Conservation (phyloP, 306 rosid species). For the Castanea mollissima region DNA sequence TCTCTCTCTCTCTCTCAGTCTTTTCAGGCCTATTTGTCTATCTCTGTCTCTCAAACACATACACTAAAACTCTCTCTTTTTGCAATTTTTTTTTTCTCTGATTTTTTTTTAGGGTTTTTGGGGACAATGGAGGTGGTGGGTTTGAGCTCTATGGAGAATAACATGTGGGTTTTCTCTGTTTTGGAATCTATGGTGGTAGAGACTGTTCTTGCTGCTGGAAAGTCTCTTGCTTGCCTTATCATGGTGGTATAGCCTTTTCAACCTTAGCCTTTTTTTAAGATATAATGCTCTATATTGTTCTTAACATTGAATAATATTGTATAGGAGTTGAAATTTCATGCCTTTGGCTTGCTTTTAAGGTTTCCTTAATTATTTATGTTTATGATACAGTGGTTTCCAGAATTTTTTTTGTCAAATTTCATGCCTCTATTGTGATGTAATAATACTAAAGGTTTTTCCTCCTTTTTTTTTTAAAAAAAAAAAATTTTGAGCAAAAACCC, state of each 20-base stretch:
- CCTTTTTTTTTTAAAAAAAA: background rate
- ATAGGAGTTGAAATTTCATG: background rate
- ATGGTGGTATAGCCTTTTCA: constrained; percentile 34
- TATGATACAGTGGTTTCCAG: background rate
- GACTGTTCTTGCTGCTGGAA: constrained; percentile 39
- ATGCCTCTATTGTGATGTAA: background rate
- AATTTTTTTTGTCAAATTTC: no score
- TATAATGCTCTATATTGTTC: background rate
- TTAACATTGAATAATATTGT: background rate
- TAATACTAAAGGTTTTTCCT: no score
- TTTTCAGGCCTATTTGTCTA: constrained; percentile 4
- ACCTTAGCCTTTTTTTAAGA: background rate
- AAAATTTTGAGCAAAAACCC: background rate
- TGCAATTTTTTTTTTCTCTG: background rate
- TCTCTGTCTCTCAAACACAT: background rate
- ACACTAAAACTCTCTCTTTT: background rate
- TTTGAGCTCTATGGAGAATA: constrained; percentile 23
- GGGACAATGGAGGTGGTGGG: constrained; percentile 45
- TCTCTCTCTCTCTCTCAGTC: constrained; percentile 2
- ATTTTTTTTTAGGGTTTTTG: constrained; percentile 3
- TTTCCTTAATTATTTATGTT: background rate
- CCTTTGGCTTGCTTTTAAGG: background rate
- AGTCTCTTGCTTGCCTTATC: constrained; percentile 55
- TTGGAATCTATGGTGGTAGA: constrained; percentile 44
- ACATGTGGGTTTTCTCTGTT: constrained; percentile 30